Base-by-base conservation (phyloP, 768 basidiomycete species). In the Leccinellum luteum region DNA sequence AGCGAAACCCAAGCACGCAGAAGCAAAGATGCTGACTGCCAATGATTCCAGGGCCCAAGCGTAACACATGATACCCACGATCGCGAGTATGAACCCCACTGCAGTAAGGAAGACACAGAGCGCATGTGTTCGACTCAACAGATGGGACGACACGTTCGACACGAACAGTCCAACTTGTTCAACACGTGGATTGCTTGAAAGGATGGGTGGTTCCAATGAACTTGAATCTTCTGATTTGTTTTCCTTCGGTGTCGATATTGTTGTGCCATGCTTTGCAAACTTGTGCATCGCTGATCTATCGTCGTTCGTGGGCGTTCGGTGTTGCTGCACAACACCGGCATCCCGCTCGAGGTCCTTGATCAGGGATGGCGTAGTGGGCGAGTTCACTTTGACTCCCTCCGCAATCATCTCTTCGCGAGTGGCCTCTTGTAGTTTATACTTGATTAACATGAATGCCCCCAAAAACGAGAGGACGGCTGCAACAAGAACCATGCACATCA, bases 401-500 rank as follows among this genome's bases (percentile, higher is more conserved):
- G 66, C 74, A 58, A 80, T 69, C 58, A 66, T 60, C 61, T 82
- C 78, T 50, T 82, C 79, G 3, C 73, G 74, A 28, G 74, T 79
- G 8, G 84, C 85, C 60, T 81, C 80, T 52, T 76, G 73, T 4
- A 85, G 70, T 57, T 81, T 82, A 71, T 83, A 83, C 35, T 78
- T 73, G 45, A 83, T 74, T 28, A 85, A 73, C 58, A 83, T 76
- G 69, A 85, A 85, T 23, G 82, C 80, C 4, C 75, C 83, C 48
- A 81, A 64, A 69, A 86, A 85, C 3, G 85, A 75, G 8, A 79
- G 61, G 21, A 78, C 69, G 25, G 78, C 78, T 73, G 23, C 21
- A n/a, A 43, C 19, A 43, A 35, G 15, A 27, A 27, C 15, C 2
- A 15, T 14, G 17, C 12, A 30, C 2, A 43, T 65, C 17, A 34